These are phyloP conservation scores for Dichotomopilus funicola DNA, from an alignment of 2,329 filamentous ascomycete species.

Conservation along the genomic window DNA sequence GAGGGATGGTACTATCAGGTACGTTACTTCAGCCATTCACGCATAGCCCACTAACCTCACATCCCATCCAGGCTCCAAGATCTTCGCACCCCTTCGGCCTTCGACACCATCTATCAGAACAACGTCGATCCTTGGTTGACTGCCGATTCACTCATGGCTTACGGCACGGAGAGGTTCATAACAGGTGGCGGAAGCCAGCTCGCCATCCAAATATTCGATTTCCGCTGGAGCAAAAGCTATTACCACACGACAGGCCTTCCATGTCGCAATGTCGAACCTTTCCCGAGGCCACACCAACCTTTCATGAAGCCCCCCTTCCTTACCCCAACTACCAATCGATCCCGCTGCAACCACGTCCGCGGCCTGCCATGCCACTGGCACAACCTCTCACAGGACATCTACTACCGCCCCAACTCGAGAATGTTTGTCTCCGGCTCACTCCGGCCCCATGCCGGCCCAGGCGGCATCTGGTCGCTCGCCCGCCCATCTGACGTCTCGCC, in stretches of 20 bases:
- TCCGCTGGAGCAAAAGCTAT: conserved; percentile 44
- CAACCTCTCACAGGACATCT: conserved; percentile 34
- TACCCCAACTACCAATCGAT: conserved; percentile 5
- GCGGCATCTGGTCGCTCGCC: conserved; percentile 41
- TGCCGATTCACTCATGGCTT: conserved; percentile 42
- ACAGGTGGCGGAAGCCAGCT: conserved; percentile 40
- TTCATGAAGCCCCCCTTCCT: conserved; percentile 21
- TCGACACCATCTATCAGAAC: conserved; percentile 47
- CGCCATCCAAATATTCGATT: conserved; percentile 47
- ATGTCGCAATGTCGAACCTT: conserved; percentile 36
- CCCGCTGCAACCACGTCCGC: conserved; percentile 31
- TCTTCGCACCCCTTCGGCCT: conserved; percentile 40
- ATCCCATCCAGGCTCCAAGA: conserved; percentile 38
- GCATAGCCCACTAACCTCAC: not conserved
- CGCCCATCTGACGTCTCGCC: conserved; percentile 41
- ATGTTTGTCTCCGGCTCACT: conserved; percentile 36
- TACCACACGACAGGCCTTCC: conserved; percentile 42
- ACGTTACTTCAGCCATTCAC: not conserved
- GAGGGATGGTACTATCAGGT: conserved; percentile 46
- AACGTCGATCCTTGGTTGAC: conserved; percentile 43
- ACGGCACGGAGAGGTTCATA: conserved; percentile 46
- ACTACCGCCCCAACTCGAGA: conserved; percentile 44
- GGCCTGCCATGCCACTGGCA: conserved; percentile 43
- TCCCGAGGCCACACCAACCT: conserved; percentile 30
- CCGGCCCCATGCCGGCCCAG: conserved; percentile 10